Conservation (phyloP, 2,329 filamentous ascomycete genomes). For the Penicillium sclerotiorum region DNA sequence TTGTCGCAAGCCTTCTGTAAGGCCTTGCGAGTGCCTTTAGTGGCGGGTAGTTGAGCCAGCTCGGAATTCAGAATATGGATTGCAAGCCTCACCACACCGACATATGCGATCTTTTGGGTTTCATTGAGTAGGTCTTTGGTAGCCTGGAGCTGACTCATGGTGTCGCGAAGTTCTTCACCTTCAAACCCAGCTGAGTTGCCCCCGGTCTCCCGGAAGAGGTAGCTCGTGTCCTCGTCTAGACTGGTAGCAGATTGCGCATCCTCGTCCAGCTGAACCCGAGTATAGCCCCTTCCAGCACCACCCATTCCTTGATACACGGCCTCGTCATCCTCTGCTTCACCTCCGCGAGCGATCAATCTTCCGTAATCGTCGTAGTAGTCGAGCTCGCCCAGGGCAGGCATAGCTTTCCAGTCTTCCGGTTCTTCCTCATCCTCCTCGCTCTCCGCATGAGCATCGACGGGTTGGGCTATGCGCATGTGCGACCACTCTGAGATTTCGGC, state of each 20-base stretch:
- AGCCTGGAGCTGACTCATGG: slow-evolving; percentile 86
- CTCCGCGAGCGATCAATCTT: slow-evolving; percentile 79
- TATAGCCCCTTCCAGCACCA: slow-evolving; percentile 93
- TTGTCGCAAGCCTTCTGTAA: slow-evolving; percentile 71
- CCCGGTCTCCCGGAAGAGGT: slow-evolving; percentile 79
- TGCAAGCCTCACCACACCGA: slow-evolving; percentile 81
- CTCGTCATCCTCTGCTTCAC: slow-evolving; percentile 68
- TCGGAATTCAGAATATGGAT: slow-evolving; percentile 76
- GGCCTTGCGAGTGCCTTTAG: slow-evolving; percentile 71
- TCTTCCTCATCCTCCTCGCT: slow-evolving; percentile 54
- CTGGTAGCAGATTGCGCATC: slow-evolving; percentile 92
- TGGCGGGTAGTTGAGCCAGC: slow-evolving; percentile 60
- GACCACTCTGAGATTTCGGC: slow-evolving; percentile 77
- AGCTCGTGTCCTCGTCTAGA: slow-evolving; percentile 95
- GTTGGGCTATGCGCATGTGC: slow-evolving; percentile 73
- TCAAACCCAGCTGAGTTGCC: slow-evolving; percentile 64
- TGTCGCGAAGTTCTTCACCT: slow-evolving; percentile 82
- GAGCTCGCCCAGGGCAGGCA: slow-evolving; percentile 90
- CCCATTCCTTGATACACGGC: slow-evolving; percentile 76
- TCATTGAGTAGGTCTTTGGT: slow-evolving; percentile 96
- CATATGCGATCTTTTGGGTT: slow-evolving; percentile 93
- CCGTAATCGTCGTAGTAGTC: slow-evolving; percentile 97
- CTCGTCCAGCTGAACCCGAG: slow-evolving; percentile 90
- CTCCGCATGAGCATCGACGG: slow-evolving; percentile 43
- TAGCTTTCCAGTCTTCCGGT: slow-evolving; percentile 83